phyloP scores from a whole-genome alignment of 176 grass and related monocot genomes.

The Juncus inflexus region DNA sequence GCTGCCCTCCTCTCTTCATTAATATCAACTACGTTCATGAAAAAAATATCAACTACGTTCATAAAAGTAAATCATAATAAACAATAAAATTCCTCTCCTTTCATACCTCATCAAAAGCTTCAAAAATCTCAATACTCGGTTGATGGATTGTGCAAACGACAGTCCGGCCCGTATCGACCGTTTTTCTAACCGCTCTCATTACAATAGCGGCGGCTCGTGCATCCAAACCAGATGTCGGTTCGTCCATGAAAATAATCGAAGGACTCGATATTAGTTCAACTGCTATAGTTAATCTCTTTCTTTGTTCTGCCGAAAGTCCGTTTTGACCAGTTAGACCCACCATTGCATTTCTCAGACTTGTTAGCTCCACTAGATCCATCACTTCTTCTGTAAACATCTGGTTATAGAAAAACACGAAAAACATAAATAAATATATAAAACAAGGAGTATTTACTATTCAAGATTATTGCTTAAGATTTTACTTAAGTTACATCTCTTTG shows the following conservation, averaged over 20 bases:
- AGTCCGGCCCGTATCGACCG: slow-evolving; percentile 88
- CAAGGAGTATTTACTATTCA: neutral
- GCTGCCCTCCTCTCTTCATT: slow-evolving; percentile 89
- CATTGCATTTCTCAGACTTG: slow-evolving; percentile 64
- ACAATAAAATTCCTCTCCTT: no score
- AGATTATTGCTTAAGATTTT: neutral
- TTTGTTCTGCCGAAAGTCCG: slow-evolving; percentile 74
- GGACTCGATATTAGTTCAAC: slow-evolving; percentile 88
- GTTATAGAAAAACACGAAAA: slow-evolving; percentile 25
- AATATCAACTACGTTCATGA: slow-evolving; percentile 52
- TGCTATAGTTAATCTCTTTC: slow-evolving; percentile 86
- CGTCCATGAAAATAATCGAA: slow-evolving; percentile 95
- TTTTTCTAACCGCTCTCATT: slow-evolving; percentile 89
- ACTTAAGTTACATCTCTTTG: slow-evolving; percentile 62
- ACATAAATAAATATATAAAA: neutral
- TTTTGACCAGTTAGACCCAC: slow-evolving; percentile 60
- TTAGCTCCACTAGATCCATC: slow-evolving; percentile 81
- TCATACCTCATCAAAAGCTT: slow-evolving; percentile 92
- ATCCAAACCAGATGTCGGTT: slow-evolving; percentile 85
- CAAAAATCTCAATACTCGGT: slow-evolving; percentile 89
- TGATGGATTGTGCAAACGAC: slow-evolving; percentile 96
- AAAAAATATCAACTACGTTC: no score
- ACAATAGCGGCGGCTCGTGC: slow-evolving; percentile 87
- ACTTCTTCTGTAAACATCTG: slow-evolving; percentile 90
- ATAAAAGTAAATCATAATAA: no score